Evolutionary conservation across 108 stramenopile species (phyloP), one percentile per base, ranked within the genome.

Genomic region (Phaeodactylum tricornutum): DNA sequence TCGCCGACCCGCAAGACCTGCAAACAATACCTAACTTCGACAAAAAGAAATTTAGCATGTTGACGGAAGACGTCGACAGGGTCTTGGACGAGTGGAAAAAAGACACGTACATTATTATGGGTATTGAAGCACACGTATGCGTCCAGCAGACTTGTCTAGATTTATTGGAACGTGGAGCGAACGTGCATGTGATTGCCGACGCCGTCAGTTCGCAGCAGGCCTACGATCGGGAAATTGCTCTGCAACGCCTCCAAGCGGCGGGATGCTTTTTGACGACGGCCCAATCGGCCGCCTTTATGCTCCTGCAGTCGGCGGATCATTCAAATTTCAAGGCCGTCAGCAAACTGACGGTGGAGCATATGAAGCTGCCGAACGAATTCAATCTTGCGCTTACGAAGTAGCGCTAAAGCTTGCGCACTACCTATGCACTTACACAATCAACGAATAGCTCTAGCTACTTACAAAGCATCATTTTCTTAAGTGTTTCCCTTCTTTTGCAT

Each of bases 111-210:
- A 53, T 99, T 15, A 47, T 99, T 19, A 85, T 94, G 8, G 98
- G 98, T 1, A 96, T 99, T 54, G 98, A 99, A 66, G 84, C 96
- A 16, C 95, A 96, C 52, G 95, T 96, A 7, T 96, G 95, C 60
- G 74, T 96, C 6, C 92, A 90, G 47, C 91, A 94, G 62, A 96
- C 93, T 2, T 66, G 67, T 26, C 50, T 96, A 36, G 93, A 96
- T 67, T 64, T 96, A 11, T 56, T 96, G 29, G 88, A 86, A 37
- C 53, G 66, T 30, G 89, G 61, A 12, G 69, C 71, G 17, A 77
- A 92, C 28, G 95, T 96, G 1, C 95, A 96, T 66, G 37, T 96
- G 5, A 75, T 93, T 57, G 70, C 62, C 15, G 95, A 96, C 54
- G 92, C 69, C 7, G 77, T 86, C n/a, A 84, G 81, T 59, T 75